Evolutionary conservation across 768 basidiomycete genomes (phyloP).

Genomic region (Leccinellum albellum): DNA sequence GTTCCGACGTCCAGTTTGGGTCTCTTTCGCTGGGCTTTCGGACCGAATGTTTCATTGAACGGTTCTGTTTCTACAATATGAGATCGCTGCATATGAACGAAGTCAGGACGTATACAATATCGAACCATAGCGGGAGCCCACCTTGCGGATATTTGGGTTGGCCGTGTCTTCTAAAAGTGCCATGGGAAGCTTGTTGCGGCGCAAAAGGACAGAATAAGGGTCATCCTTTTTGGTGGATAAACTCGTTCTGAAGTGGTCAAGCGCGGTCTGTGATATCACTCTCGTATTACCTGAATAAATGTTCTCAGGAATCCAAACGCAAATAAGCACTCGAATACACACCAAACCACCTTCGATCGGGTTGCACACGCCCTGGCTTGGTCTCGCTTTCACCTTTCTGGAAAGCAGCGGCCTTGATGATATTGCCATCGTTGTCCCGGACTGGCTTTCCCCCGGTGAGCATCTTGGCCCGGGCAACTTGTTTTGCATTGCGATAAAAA

Average conservation of each 20-base stretch:
- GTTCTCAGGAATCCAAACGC: slow-evolving; percentile 8
- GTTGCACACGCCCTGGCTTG: slow-evolving; percentile 86
- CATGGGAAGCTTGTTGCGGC: slow-evolving; percentile 96
- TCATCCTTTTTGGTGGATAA: slow-evolving; percentile 82
- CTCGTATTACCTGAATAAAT: slow-evolving; percentile 80
- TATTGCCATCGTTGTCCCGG: slow-evolving; percentile 87
- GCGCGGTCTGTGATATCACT: slow-evolving; percentile 92
- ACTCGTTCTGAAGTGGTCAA: slow-evolving; percentile 94
- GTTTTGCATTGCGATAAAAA: slow-evolving; percentile 96
- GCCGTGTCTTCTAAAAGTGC: slow-evolving; percentile 87
- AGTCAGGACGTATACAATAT: neutral
- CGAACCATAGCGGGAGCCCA: slow-evolving; percentile 20
- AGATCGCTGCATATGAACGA: slow-evolving; percentile 52
- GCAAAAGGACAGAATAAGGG: slow-evolving; percentile 92
- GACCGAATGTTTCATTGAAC: slow-evolving; percentile 91
- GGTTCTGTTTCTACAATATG: slow-evolving; percentile 97
- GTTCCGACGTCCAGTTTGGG: slow-evolving; percentile 85
- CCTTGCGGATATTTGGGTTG: slow-evolving; percentile 79
- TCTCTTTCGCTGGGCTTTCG: slow-evolving; percentile 90
- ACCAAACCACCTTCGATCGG: slow-evolving; percentile 98
- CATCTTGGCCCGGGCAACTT: slow-evolving; percentile 83
- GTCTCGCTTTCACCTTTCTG: slow-evolving; percentile 94
- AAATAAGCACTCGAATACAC: slow-evolving; percentile 27
- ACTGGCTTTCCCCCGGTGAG: slow-evolving; percentile 89
- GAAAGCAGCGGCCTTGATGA: slow-evolving; percentile 89